Percentiles rank a stretch among this genome's conserved stretches.
These are phyloP conservation scores for Cokeromyces recurvatus DNA, from an alignment of 371 early-diverging fungal species.

Conservation along the genomic window DNA sequence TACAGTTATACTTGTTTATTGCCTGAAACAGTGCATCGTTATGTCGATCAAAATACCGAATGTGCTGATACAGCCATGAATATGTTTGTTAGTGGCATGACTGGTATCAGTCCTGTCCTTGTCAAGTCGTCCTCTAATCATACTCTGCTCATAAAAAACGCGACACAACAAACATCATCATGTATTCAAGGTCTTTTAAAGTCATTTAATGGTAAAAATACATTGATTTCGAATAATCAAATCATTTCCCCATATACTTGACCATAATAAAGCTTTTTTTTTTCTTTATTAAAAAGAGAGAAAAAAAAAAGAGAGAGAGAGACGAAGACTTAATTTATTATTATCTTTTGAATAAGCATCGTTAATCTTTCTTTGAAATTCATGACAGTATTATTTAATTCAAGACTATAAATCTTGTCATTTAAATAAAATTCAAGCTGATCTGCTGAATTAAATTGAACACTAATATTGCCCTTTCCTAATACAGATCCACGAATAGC, in stretches of 20 bases:
- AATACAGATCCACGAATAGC: constrained; percentile 36
- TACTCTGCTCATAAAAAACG: background rate
- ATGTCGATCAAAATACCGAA: constrained; percentile 18
- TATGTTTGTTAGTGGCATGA: constrained; percentile 24
- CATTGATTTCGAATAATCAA: constrained; percentile 8
- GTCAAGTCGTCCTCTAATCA: constrained; percentile 1
- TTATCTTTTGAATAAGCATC: too few relatives aligned
- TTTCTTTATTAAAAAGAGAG: too few relatives aligned
- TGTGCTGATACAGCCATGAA: constrained; percentile 27
- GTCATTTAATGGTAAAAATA: constrained; percentile 5
- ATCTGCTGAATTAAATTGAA: too few relatives aligned
- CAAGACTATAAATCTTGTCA: too few relatives aligned
- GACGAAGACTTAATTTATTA: too few relatives aligned
- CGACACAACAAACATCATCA: background rate
- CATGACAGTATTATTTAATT: too few relatives aligned
- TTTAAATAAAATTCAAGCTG: too few relatives aligned
- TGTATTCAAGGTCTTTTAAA: constrained; percentile 2
- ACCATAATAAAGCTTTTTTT: too few relatives aligned
- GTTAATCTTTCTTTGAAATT: too few relatives aligned
- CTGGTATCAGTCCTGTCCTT: constrained; percentile 15
- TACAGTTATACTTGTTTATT: constrained; percentile 30
- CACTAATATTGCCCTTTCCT: too few relatives aligned
- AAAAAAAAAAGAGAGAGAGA: too few relatives aligned
- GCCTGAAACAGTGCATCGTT: constrained; percentile 22
- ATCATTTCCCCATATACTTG: constrained; percentile 3